These are phyloP conservation scores for Pleoardoris graminearum DNA, from an alignment of 2,329 filamentous ascomycete species.

Conservation along the genomic window DNA sequence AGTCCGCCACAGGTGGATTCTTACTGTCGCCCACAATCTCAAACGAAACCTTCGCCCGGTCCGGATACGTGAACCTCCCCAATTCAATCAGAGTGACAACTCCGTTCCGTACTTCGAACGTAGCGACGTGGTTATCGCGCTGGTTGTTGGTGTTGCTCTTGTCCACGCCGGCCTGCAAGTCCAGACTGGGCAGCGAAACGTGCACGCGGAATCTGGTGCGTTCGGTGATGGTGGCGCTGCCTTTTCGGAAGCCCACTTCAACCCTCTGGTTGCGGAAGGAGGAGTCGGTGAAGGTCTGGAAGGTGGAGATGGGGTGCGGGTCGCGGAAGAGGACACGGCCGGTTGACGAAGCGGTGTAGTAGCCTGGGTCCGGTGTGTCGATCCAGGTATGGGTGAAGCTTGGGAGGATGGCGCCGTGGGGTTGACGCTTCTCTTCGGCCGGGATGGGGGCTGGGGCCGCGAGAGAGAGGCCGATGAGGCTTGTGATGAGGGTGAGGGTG, in stretches of 20 bases:
- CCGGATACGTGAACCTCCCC: neutral
- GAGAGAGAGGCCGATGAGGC: slow-evolving; percentile 5
- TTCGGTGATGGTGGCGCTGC: neutral
- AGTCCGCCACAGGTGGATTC: neutral
- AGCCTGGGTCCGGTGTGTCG: slow-evolving; percentile 1
- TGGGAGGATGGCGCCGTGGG: slow-evolving; percentile 1
- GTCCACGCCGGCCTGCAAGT: neutral
- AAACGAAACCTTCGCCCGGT: neutral
- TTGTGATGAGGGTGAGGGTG: neutral
- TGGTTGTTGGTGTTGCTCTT: neutral
- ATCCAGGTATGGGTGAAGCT: slow-evolving; percentile 8
- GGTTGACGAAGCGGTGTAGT: neutral
- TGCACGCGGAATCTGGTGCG: neutral
- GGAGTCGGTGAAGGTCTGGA: neutral
- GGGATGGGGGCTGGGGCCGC: neutral
- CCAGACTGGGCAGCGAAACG: neutral
- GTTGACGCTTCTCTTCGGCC: slow-evolving; percentile 5
- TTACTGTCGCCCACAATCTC: neutral
- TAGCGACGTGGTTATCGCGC: neutral
- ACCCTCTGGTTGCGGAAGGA: neutral
- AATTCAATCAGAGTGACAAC: neutral
- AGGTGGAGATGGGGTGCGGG: neutral
- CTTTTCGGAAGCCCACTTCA: neutral
- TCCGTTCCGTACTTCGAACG: neutral
- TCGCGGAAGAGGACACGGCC: neutral